Evolutionary conservation across 441 rosid species (phyloP), one percentile per base, ranked within the genome.

Genomic region (Adansonia madagascariensis): DNA sequence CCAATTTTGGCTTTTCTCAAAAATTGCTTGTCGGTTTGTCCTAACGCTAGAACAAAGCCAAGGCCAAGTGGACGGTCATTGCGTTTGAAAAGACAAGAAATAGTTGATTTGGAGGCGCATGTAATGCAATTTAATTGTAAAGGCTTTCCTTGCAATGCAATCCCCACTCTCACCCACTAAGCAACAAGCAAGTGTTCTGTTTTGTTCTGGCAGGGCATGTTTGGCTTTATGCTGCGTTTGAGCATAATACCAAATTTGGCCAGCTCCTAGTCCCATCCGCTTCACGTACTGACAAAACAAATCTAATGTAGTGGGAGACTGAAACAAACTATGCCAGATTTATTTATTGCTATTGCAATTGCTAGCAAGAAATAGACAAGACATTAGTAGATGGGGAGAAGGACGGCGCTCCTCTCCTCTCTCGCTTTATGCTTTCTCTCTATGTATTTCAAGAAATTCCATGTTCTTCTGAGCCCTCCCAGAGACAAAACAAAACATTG

Each of bases 361-460:
- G 31, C 31, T 27, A 27, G 31, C 31, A 27, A 27, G 31, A 27
- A 2, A 31, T 4, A 31, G 39, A 31, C 39, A 31, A 31, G 39
- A 31, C 4, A 31, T 31, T 31, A 0, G 39, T 31, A 31, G 39
- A 31, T 27, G 31, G 39, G 43, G 71, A 71, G 44, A 31, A 63
- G 63, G 68, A 50, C 59, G 74, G 77, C 17, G 79, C 62, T 71
- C 67, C 31, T 27, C 31, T 27, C 31, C 31, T 27, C 31, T 27
- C 31, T 24, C 0, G 24, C 78, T 77, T 17, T 39, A 31, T 64
- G 81, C 69, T 75, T 14, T 79, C 75, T 27, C 31, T 1, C 31
- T 43, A 66, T 72, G 84, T 8, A 74, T 74, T 80, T 82, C 90
- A 75, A 87, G 90, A 90, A 89, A 90, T 89, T 90, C 94, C 91